A percentile compares a stretch with the other conserved stretches of the same genome.
Conservation (phyloP, 1,284 basidiomycete genomes). For the Puccinia novopanici region DNA sequence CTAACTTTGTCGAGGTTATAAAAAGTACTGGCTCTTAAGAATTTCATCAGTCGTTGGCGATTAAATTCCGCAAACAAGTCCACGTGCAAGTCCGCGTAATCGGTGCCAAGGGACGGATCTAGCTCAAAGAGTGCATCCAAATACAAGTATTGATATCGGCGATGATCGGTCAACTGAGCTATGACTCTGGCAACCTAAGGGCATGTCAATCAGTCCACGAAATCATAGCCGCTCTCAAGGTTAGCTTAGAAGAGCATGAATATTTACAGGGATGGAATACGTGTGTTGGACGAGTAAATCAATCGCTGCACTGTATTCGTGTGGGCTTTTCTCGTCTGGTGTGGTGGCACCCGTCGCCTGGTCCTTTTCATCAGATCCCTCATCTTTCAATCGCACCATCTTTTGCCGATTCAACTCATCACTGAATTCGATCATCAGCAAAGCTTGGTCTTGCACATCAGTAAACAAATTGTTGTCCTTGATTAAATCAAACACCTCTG, state of each 20-base stretch:
- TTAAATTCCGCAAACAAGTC: slow-evolving; percentile 89
- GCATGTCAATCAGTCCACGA: background rate
- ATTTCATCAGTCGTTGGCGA: slow-evolving; percentile 76
- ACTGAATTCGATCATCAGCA: slow-evolving; percentile 90
- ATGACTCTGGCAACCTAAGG: slow-evolving; percentile 80
- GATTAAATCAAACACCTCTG: slow-evolving; percentile 92
- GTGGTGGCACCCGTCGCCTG: background rate
- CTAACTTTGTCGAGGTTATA: slow-evolving; percentile 82
- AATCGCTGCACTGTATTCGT: slow-evolving; percentile 68
- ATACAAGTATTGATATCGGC: slow-evolving; percentile 86
- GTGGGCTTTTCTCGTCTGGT: slow-evolving; percentile 52
- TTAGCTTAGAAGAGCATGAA: background rate
- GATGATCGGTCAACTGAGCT: slow-evolving; percentile 74
- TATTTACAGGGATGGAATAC: slow-evolving; percentile 85
- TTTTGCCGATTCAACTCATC: slow-evolving; percentile 70
- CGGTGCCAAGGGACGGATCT: slow-evolving; percentile 76
- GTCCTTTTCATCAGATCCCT: background rate
- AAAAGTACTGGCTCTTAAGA: slow-evolving; percentile 84
- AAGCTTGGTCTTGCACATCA: slow-evolving; percentile 87
- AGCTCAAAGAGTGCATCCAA: slow-evolving; percentile 85
- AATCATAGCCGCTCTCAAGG: background rate
- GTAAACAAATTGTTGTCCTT: slow-evolving; percentile 91
- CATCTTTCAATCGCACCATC: background rate
- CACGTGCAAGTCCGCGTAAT: slow-evolving; percentile 85
- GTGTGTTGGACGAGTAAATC: slow-evolving; percentile 87